Conservation (phyloP, 768 basidiomycete species). For the Boletus tylopilopsis region DNA sequence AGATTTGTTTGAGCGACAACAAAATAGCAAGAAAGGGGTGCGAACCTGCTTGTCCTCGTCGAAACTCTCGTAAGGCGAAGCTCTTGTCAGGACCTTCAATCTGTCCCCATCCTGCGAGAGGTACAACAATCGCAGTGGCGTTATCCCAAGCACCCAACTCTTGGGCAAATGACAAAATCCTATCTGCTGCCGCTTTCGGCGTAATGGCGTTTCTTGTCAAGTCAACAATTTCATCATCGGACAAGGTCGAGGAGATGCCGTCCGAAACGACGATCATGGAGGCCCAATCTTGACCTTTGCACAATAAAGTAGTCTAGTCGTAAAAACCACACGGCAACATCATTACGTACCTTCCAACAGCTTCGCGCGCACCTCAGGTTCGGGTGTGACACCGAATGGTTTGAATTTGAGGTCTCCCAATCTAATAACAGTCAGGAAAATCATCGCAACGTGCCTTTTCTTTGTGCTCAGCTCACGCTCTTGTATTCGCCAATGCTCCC, state of each 20-base stretch:
- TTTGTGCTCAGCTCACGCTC: conserved; percentile 72
- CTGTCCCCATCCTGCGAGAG: conserved; percentile 89
- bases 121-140: conserved; percentile 85
- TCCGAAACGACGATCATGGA: conserved; percentile 90
- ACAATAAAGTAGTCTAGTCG: background rate
- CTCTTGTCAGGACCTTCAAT: conserved; percentile 78
- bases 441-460: background rate
- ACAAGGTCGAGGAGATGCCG: conserved; percentile 86
- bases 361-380: conserved; percentile 80
- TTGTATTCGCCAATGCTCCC: conserved; percentile 89
- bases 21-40: background rate
- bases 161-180: conserved; percentile 82
- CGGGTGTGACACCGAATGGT: conserved; percentile 86
- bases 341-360: conserved; percentile 61
- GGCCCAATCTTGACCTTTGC: conserved; percentile 76
- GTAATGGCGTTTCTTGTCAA: conserved; percentile 67
- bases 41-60: conserved; percentile 61
- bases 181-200: conserved; percentile 78
- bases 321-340: background rate
- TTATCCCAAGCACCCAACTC: conserved; percentile 86
- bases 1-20: conserved; percentile 1
- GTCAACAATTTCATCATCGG: conserved; percentile 93
- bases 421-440: conserved; percentile 36
- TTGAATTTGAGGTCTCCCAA: conserved; percentile 90
- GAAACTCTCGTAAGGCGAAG: conserved; percentile 76